Evolutionary conservation across 2,329 filamentous ascomycete genomes (phyloP).

Genomic region (Albifimbria verrucaria): DNA sequence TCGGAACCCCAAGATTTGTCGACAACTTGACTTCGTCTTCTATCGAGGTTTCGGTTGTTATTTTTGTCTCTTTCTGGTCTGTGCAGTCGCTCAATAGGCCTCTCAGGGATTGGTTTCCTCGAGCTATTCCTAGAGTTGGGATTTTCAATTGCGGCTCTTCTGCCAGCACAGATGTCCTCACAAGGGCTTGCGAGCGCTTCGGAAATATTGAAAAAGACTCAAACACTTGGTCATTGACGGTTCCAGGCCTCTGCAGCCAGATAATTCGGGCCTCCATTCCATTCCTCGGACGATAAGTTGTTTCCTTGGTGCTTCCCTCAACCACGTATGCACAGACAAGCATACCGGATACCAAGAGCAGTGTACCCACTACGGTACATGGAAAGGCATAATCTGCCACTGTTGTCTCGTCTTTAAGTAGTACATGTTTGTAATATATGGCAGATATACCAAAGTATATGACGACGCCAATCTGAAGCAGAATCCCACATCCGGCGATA

Average conservation of each 20-base stretch:
- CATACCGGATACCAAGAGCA: not conserved
- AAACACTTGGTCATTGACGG: not conserved
- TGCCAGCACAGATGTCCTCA: not conserved
- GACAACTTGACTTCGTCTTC: no score
- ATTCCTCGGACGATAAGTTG: not conserved
- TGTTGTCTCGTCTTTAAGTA: slow-evolving; percentile 7
- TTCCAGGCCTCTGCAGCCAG: not conserved
- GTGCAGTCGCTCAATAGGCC: no score
- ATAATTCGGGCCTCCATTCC: not conserved
- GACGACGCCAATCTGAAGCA: slow-evolving; percentile 20
- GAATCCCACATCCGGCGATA: slow-evolving; percentile 13
- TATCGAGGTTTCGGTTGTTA: no score
- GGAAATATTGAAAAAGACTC: not conserved
- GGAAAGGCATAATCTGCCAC: not conserved
- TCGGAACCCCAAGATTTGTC: no score
- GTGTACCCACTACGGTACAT: not conserved
- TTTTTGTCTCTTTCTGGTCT: no score
- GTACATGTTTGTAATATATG: slow-evolving; percentile 9
- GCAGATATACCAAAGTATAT: slow-evolving; percentile 8
- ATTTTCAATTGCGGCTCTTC: no score
- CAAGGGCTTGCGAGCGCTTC: not conserved
- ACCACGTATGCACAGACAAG: not conserved
- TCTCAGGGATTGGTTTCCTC: no score
- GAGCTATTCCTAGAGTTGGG: no score
- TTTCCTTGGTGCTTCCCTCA: not conserved